Base-by-base conservation (phyloP, 352 stramenopile species). In the Pythium angustatum region DNA sequence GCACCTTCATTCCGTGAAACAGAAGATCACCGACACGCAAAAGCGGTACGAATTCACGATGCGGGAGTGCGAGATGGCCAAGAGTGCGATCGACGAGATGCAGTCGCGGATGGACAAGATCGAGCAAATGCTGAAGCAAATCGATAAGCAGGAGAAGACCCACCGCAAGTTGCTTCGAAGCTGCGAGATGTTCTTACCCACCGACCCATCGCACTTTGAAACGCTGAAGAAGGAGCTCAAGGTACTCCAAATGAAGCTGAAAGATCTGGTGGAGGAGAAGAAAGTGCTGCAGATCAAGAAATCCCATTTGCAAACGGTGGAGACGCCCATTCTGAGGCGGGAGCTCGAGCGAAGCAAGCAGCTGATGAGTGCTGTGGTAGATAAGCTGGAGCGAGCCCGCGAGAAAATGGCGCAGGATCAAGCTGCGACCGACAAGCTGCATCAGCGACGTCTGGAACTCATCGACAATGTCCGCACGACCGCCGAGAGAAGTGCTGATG, bases 41-140 rank as follows among this genome's bases (percentile, higher is more conserved):
- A 66, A 72, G 19, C 78, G 81, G 6, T 91, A 93, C 48, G 79
- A 83, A 34, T 31, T 81, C 30, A 78, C 79, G 41, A 88, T 91
- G 74, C 82, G 82, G 8, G 85, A 94, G 49, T 90, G 78, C 34
- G 79, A 91, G 3, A 90, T 92, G 81, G 84, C 84, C 50, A 84
- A 87, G 55, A 77, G 83, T 17, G 86, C 86, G 6, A 73, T 85
- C 6, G 73, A 85, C 33, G 86, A 93, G 72, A 94, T 94, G 84
- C 79, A 72, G 15, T 63, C 67, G 30, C 84, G 86, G 11, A 73
- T 90, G 47, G 72, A 76, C 22, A 87, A 90, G 71, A 75, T 93
- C 31, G 84, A 93, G 31, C 57, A 74, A 12, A 77, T 91, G 56
- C 63, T 87, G 47, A 66, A 69, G 45, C 77, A 72, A 31, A 88